Conservation (phyloP, 2,329 filamentous ascomycete genomes). For the Botrytis squamosa region DNA sequence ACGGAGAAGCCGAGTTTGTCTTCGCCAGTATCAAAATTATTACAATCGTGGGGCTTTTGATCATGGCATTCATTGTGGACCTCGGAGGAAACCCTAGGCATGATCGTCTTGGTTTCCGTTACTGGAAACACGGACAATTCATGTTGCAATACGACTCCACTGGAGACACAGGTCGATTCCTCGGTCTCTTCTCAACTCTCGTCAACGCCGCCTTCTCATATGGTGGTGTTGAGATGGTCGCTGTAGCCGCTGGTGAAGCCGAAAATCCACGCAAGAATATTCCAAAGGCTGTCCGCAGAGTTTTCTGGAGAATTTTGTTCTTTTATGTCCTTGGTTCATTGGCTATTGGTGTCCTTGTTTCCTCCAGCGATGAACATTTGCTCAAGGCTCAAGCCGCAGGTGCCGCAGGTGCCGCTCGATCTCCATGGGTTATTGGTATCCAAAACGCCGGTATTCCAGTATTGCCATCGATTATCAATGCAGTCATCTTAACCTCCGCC, state of each 20-base stretch:
- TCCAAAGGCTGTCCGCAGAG: conserved; percentile 72
- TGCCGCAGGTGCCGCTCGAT: conserved; percentile 66
- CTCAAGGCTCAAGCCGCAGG: conserved; percentile 59
- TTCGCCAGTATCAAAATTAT: conserved; percentile 56
- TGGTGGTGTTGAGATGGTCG: conserved; percentile 47
- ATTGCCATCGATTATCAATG: conserved; percentile 71
- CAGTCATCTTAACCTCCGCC: conserved; percentile 66
- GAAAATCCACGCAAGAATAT: conserved; percentile 68
- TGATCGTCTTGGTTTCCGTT: conserved; percentile 71
- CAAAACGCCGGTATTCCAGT: conserved; percentile 60
- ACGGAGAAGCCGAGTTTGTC: conserved; percentile 63
- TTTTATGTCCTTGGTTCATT: conserved; percentile 76
- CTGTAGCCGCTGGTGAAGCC: conserved; percentile 61
- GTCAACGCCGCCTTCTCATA: conserved; percentile 51
- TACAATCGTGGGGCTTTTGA: conserved; percentile 62
- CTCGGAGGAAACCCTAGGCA: conserved; percentile 74
- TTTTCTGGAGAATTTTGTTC: conserved; percentile 72
- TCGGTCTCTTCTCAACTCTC: conserved; percentile 62
- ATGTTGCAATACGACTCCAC: conserved; percentile 64
- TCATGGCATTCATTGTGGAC: conserved; percentile 81
- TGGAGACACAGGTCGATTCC: conserved; percentile 64
- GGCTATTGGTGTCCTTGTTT: conserved; percentile 68
- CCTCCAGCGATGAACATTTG: conserved; percentile 65
- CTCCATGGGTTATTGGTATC: conserved; percentile 68
- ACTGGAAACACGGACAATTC: conserved; percentile 65